Base-by-base conservation (phyloP, 1,284 basidiomycete species). In the Heimioporus punctisporus region DNA sequence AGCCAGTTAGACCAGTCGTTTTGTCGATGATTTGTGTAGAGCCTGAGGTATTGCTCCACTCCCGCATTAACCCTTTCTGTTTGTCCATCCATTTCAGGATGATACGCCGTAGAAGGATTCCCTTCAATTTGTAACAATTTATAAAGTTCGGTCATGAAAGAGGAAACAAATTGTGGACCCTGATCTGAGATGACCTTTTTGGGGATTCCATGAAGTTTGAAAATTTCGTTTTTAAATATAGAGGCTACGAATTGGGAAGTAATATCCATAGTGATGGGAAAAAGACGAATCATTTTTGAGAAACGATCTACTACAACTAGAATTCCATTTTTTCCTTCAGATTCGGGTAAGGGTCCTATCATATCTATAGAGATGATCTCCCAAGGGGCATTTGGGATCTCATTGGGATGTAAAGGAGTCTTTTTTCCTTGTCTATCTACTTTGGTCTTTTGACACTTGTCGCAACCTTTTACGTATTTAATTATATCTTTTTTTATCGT, bases 101-200 rank as follows among this genome's bases (percentile, higher is more conserved):
- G 53, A 12, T 34, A 54, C 0, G 48, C 39, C 0, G 21, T 50
- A 0, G 34, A 46, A 0, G 37, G 34, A n/a, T 54, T 54, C 9
- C 23, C 27, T 31, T 50, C 10, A 2, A 54, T 54, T 1, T 14
- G 0, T 2, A 50, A 7, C 0, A 41, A 2, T 21, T 49, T 46
- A 30, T 60, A 62, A 0, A 75, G 57, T 21, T 64, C 67, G 14
- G 51, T 30, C 48, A 67, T 73, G 24, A 76, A 69, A 19, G 61
- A 52, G 19, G 17, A 40, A 9, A 15, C 17, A 6, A 40, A 40
- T 40, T 40, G 39, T 24, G 47, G 65, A 15, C 31, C 31, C 11
- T 19, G 19, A 12, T 34, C 31, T 34, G 31, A 34, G 2, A 34
- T 34, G 5, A 34, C 14, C 9, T 34, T 34, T 19, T 15, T 2